Base-by-base conservation (phyloP, 495 filamentous ascomycete genomes). In the Penicillium cinerascens region DNA sequence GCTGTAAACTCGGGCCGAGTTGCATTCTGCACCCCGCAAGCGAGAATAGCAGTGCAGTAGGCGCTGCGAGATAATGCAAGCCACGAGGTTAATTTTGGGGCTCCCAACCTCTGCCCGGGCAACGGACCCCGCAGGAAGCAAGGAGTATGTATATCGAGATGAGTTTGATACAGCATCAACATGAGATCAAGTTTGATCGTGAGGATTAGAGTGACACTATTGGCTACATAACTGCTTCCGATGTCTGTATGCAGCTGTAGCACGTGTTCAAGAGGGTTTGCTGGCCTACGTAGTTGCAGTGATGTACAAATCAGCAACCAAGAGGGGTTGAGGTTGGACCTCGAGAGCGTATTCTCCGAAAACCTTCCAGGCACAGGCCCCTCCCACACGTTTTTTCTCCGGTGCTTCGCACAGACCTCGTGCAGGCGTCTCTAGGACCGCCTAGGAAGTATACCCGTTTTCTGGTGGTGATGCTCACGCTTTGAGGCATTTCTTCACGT, bases 11-110 rank as follows among this genome's bases (percentile, higher is more conserved):
- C 35, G 45, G 23, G 13, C 41, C 39, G 38, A 17, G 48, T 22
- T 41, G 39, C 27, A 41, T 15, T 50, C 58, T 60, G 58, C 58
- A 60, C 58, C 49, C 54, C 49, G 35, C 43, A 49, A 46, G 33
- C 6, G 18, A 20, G 20, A 27, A 41, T 47, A 36, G 21, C n/a
- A 39, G 42, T 20, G 42, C 53, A 49, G 27, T 42, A 23, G 39
- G 37, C 16, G 48, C 42, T 54, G 54, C 58, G 27, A 54, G 58
- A 60, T 51, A 41, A 47, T 50, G 50, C 50, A 43, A 16, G 39
- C 23, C 10, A 42, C 47, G 29, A 58, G 47, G 11, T 22, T 41
- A 23, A 44, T 25, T 25, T 9, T 20, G 11, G 10, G 21, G n/a
- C n/a, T 18, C 26, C 10, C 25, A 21, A 17, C 6, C 20, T 26